These are phyloP conservation scores for Neurospora sp. DNA, from an alignment of 495 filamentous ascomycete species.

Conservation along the genomic window DNA sequence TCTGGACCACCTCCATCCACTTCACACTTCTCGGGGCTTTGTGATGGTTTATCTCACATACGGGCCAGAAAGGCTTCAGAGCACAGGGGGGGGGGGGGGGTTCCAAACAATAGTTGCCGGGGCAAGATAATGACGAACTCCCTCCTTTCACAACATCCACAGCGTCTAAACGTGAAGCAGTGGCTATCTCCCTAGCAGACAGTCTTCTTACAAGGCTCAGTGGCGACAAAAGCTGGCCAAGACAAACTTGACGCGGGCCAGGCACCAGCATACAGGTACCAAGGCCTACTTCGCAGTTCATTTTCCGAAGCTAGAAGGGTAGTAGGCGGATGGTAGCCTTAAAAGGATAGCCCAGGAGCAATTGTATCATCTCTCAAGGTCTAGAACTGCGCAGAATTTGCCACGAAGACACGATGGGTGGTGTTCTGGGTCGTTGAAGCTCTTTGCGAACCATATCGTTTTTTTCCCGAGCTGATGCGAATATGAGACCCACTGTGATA, in stretches of 20 bases:
- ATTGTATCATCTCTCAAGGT: not conserved
- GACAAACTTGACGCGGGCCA: not conserved
- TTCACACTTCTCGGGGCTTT: not conserved
- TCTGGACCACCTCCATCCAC: not conserved
- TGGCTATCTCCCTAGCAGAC: no score
- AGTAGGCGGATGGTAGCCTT: not conserved
- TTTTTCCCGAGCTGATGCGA: not conserved
- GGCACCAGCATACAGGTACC: not conserved
- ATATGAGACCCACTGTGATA: not conserved
- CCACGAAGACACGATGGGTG: not conserved
- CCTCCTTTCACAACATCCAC: no score
- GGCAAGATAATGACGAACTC: no score
- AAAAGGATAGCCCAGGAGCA: not conserved
- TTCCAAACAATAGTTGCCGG: no score
- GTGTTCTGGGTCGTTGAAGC: not conserved
- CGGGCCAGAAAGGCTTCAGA: no score
- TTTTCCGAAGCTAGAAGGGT: not conserved
- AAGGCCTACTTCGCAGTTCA: not conserved
- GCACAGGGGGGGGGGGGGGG: no score
- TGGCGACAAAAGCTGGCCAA: not conserved
- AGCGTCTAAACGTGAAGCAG: no score
- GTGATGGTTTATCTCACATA: not conserved
- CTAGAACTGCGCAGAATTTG: not conserved
- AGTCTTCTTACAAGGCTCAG: not conserved
- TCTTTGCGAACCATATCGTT: not conserved